Conservation (phyloP, 371 early-diverging fungal species). For the Lichtheimia ramosa region DNA sequence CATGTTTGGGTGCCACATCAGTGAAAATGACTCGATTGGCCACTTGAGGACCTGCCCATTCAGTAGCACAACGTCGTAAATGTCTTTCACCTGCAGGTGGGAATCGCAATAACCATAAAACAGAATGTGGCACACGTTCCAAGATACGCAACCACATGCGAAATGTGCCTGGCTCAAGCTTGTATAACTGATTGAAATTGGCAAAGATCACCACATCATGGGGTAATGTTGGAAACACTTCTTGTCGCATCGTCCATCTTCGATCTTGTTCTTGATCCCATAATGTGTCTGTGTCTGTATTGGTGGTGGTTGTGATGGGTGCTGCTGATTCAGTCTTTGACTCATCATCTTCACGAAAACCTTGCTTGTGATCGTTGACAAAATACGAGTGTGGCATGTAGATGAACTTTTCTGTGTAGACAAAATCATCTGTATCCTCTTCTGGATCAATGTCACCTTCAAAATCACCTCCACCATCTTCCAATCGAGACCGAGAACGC, state of each 20-base stretch:
- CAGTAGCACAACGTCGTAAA: constrained; percentile 67
- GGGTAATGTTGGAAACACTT: constrained; percentile 80
- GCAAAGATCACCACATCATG: constrained; percentile 89
- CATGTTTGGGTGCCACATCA: constrained; percentile 88
- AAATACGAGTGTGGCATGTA: constrained; percentile 93
- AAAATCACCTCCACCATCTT: constrained; percentile 40
- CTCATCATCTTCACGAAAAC: constrained; percentile 76
- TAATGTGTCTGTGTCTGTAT: constrained; percentile 39
- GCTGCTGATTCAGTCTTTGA: constrained; percentile 9
- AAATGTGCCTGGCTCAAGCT: constrained; percentile 83
- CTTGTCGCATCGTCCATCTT: constrained; percentile 83
- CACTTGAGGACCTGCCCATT: constrained; percentile 77
- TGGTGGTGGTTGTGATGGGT: constrained; percentile 16
- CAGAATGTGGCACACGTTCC: constrained; percentile 76
- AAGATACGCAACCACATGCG: constrained; percentile 84
- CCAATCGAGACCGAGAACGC: constrained; percentile 32
- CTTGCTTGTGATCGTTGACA: constrained; percentile 92
- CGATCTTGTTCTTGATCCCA: constrained; percentile 83
- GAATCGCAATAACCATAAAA: constrained; percentile 89
- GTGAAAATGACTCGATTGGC: constrained; percentile 88
- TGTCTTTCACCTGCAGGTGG: constrained; percentile 88
- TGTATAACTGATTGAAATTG: constrained; percentile 95
- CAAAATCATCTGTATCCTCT: constrained; percentile 63
- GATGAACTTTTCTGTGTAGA: constrained; percentile 88
- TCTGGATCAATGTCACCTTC: constrained; percentile 81